Evolutionary conservation across 1,284 basidiomycete genomes (phyloP), one percentile per base, ranked within the genome.

Genomic region (Puccinia horiana): DNA sequence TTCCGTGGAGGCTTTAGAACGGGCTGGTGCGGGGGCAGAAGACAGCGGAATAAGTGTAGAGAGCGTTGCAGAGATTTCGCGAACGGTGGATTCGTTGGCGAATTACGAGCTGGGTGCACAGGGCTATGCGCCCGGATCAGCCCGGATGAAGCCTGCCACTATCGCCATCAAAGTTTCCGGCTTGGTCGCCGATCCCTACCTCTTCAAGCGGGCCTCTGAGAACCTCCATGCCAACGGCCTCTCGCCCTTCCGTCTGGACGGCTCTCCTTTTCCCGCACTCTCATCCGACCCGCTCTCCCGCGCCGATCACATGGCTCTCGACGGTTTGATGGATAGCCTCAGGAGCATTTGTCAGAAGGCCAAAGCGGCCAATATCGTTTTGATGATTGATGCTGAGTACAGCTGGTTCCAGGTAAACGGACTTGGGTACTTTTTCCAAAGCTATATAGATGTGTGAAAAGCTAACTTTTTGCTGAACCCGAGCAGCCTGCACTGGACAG

Each of bases 311-410:
- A 1, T 52, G 9, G 44, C 70, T 9, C 54, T 81, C 26, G 54
- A 81, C 40, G 47, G 23, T 23, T 74, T 81, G 54, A 47, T 81
- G 54, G 23, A 29, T 26, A 42, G 61, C 29, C 44, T 81, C 16
- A 52, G 79, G 18, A 40, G 32, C 20, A 74, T 74, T n/a, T 81
- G 69, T 52, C 40, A 23, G n/a, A 61, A 73, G 32, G 79, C 79
- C 12, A 81, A 74, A 65, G 40, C 67, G 44, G 49, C 79, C 26
- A 32, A 81, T 32, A 70, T 81, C 20, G 47, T 74, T 1, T 9
- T 81, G 1, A 81, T 81, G 79, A 74, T 81, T 35, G 79, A 81
- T 74, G 79, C 79, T 0, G 79, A 81, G 40, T 81, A 81, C 58
- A 81, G 79, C 69, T 81, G 79, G 79, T 81, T 81, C 37, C 79